Evolutionary conservation across 2,329 filamentous ascomycete genomes (phyloP).

Genomic region (Aspergillus sp.): DNA sequence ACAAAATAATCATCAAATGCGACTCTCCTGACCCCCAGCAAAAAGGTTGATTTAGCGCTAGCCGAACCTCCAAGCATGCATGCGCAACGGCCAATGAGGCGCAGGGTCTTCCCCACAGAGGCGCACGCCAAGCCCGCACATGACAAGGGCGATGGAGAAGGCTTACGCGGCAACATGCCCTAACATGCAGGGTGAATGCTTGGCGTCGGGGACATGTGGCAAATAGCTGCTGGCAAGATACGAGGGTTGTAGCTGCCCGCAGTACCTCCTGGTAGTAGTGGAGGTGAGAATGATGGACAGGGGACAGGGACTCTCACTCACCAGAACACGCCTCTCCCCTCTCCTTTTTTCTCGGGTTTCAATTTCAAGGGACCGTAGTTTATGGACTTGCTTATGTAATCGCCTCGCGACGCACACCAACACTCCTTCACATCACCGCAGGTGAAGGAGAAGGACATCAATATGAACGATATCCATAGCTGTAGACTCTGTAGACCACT

Average conservation of each 20-base stretch:
- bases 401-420: neutral
- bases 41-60: neutral
- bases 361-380: too few relatives aligned
- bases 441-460: neutral
- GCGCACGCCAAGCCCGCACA: constrained; percentile 18
- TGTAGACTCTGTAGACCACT: too few relatives aligned
- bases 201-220: constrained; percentile 13
- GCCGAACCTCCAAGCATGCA: neutral
- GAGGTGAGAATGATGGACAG: neutral
- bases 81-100: neutral
- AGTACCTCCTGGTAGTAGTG: neutral
- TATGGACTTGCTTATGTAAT: neutral
- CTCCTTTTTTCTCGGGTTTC: neutral
- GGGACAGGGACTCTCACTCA: neutral
- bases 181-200: constrained; percentile 14
- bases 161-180: constrained; percentile 20
- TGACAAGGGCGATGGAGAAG: constrained; percentile 22
- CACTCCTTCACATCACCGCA: neutral
- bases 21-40: neutral
- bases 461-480: neutral
- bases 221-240: constrained; percentile 5
- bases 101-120: constrained; percentile 13
- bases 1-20: too few relatives aligned
- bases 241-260: too few relatives aligned
- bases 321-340: neutral